Evolutionary conservation across 371 early-diverging fungal species (phyloP).

Genomic region (Lichtheimia hyalospora): DNA sequence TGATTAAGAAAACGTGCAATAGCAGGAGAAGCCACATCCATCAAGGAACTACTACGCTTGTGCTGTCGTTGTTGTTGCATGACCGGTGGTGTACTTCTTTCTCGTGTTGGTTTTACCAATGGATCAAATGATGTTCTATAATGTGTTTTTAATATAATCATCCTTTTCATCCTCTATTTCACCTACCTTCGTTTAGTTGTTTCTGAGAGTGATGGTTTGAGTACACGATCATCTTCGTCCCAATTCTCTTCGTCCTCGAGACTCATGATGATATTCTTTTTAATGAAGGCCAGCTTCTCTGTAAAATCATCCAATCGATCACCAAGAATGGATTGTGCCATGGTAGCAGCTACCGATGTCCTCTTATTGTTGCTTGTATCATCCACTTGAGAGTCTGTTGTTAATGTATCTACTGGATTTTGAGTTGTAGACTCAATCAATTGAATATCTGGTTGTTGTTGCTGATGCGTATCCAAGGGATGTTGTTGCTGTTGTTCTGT

Average conservation of each 20-base stretch:
- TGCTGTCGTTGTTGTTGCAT: constrained; percentile 4
- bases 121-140: constrained; percentile 16
- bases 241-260: constrained; percentile 30
- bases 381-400: neutral
- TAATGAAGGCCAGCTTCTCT: constrained; percentile 43
- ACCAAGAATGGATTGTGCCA: constrained; percentile 36
- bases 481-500: too few species aligned
- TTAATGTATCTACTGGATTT: neutral
- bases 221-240: constrained; percentile 15
- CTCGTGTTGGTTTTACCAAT: neutral
- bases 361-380: neutral
- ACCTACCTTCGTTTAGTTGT: too few species aligned
- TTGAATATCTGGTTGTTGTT: too few species aligned
- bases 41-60: constrained; percentile 18
- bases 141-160: too few species aligned
- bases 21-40: constrained; percentile 23
- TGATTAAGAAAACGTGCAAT: constrained; percentile 34
- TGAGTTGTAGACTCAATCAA: neutral
- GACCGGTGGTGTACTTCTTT: too few species aligned
- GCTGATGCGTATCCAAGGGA: too few species aligned
- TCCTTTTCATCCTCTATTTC: too few species aligned
- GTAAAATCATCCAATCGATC: constrained; percentile 45
- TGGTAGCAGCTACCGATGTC: constrained; percentile 25
- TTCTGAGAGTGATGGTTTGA: too few species aligned
- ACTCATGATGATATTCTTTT: constrained; percentile 47